phyloP scores from a whole-genome alignment of 139 green algal genomes.

The Chlorella sorokiniana region DNA sequence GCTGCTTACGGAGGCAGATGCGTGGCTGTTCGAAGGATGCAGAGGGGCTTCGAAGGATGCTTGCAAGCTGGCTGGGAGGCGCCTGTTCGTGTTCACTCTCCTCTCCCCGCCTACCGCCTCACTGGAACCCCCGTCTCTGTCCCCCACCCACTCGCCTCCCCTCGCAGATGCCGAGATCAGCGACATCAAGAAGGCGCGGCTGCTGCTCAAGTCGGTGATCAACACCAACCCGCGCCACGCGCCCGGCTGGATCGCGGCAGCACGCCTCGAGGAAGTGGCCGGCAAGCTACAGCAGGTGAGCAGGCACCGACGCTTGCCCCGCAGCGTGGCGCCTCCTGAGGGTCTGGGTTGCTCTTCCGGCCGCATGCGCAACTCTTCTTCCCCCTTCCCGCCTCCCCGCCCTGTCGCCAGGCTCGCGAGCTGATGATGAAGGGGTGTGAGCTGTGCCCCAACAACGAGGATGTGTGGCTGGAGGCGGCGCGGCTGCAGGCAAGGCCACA shows the following conservation, averaged over 20 bases:
- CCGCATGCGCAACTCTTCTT: too few species aligned
- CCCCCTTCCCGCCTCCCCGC: neutral
- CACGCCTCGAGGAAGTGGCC: constrained; percentile 84
- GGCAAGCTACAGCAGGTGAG: constrained; percentile 59
- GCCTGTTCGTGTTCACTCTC: too few species aligned
- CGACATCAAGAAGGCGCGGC: constrained; percentile 98
- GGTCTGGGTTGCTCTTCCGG: too few species aligned
- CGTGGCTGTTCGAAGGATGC: neutral
- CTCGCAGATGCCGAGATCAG: constrained; percentile 88
- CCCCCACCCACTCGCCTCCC: neutral
- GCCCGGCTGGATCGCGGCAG: constrained; percentile 96
- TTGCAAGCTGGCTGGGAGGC: too few species aligned
- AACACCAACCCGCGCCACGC: constrained; percentile 96
- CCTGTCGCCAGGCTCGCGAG: constrained; percentile 48
- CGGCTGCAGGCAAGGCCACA: constrained; percentile 70
- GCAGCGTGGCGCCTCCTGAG: neutral
- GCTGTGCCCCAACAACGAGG: constrained; percentile 87
- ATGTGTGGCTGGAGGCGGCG: constrained; percentile 97
- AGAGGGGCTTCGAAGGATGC: too few species aligned
- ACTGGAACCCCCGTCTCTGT: neutral
- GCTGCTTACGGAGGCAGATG: neutral
- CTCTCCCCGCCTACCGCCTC: too few species aligned
- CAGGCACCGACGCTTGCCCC: neutral
- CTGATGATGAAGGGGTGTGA: constrained; percentile 87
- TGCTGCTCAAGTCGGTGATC: constrained; percentile 96